phyloP scores from a whole-genome alignment of 2,329 filamentous ascomycete species.

The Diaporthe citri region DNA sequence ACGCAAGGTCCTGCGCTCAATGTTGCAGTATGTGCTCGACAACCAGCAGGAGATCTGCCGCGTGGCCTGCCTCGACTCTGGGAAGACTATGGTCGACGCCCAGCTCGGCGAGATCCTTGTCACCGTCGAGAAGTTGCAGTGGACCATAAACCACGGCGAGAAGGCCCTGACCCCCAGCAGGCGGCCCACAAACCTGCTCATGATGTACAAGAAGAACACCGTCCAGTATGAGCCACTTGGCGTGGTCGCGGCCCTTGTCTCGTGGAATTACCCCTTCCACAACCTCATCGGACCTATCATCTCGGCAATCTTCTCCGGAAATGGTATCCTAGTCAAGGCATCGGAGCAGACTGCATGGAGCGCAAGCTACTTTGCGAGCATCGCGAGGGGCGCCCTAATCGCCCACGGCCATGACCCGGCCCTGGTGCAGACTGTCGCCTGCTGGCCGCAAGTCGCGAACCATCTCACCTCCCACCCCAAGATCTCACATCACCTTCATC shows the following conservation, averaged over 20 bases:
- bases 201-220: constrained; percentile 94
- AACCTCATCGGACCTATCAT: constrained; percentile 62
- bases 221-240: constrained; percentile 93
- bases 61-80: constrained; percentile 90
- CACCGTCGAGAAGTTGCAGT: constrained; percentile 92
- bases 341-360: constrained; percentile 98
- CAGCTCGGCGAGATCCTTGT: constrained; percentile 95
- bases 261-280: constrained; percentile 98
- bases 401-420: constrained; percentile 86
- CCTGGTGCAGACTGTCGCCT: constrained; percentile 86
- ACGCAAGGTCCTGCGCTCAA: constrained; percentile 81
- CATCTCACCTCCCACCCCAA: constrained; percentile 87
- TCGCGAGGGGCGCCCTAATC: constrained; percentile 82
- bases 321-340: constrained; percentile 91
- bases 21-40: constrained; percentile 86
- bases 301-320: constrained; percentile 64
- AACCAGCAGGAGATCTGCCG: constrained; percentile 90
- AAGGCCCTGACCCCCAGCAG: constrained; percentile 77
- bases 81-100: constrained; percentile 96
- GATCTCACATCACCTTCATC: constrained; percentile 91
- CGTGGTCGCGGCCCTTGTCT: constrained; percentile 91
- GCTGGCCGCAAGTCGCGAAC: constrained; percentile 86
- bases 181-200: constrained; percentile 89
- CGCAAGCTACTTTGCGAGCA: constrained; percentile 81
- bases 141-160: constrained; percentile 94